Base-by-base conservation (phyloP, 805 yeast species). In the Starmerella bombi region DNA sequence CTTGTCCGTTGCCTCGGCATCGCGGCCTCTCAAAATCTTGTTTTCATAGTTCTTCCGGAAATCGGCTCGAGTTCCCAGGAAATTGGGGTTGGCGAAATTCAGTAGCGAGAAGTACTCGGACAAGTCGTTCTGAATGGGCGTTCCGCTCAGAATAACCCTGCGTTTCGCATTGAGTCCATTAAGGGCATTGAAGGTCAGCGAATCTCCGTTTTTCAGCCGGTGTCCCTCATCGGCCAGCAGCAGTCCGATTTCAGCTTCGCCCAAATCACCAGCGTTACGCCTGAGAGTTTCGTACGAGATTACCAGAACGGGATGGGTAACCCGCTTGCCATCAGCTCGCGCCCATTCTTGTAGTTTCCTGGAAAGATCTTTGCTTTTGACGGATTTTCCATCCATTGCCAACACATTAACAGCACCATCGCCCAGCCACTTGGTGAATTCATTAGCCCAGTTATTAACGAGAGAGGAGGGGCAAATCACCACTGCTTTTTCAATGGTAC, bases 381-480 rank as follows among this genome's bases (percentile, higher is more conserved):
- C 78, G 5, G 50, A 42, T 55, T 85, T 86, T 9, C 98, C 98
- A 57, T 91, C 97, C 12, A 83, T 76, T 0, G 96, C 94, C 40
- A 91, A 64, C 0, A 96, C 91, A 2, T 91, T 76, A 6, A 88
- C 56, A 0, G 81, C 74, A n/a, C 91, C 94, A 50, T 79, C 80
- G 0, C 98, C 98, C 17, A 88, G 66, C 98, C 98, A 88, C 59
- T 88, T 88, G 30, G 75, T 73, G 38, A 88, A 73, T 61, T 88
- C 98, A 56, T 91, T 88, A 1, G 97, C 97, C 98, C 98, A 88
- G 55, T 88, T 88, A 43, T 84, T 70, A 23, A 88, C 98, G 51
- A 88, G 65, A 8, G 94, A 80, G 0, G 95, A 83, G 1, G 98
- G 98, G 57, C 98, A 88, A 1, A 85, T 96, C 44, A 88, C 84